Evolutionary conservation across 768 basidiomycete genomes (phyloP).

Genomic region (Suillus fuscotomentosus): DNA sequence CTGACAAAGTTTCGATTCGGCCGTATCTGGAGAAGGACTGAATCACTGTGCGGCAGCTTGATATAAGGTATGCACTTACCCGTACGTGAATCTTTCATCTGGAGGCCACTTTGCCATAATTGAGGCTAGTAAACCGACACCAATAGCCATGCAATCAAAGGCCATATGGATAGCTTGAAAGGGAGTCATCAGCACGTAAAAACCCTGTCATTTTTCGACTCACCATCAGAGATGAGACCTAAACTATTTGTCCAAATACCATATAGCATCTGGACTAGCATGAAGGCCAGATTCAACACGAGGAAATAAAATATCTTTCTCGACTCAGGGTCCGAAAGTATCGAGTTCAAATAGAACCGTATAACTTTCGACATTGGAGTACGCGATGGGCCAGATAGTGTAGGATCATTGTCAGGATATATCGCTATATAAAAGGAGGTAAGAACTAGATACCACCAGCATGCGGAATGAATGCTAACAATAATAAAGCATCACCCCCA

Average conservation of each 20-base stretch:
- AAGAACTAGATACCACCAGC: neutral
- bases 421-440: conserved; percentile 38
- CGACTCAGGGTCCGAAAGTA: conserved; percentile 88
- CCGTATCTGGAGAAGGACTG: conserved; percentile 62
- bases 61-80: conserved; percentile 45
- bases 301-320: conserved; percentile 97
- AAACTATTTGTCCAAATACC: conserved; percentile 98
- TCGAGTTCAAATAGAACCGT: conserved; percentile 81
- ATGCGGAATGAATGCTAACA: conserved; percentile 42
- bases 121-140: conserved; percentile 91
- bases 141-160: conserved; percentile 98
- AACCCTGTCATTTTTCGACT: conserved; percentile 20
- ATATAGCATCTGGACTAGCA: conserved; percentile 96
- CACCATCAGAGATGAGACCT: conserved; percentile 96
- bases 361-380: conserved; percentile 54
- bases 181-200: conserved; percentile 4
- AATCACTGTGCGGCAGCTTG: neutral
- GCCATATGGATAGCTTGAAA: conserved; percentile 95
- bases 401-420: conserved; percentile 47
- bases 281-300: conserved; percentile 90
- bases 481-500: conserved; percentile 59
- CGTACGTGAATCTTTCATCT: conserved; percentile 93
- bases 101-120: conserved; percentile 99
- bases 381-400: conserved; percentile 41
- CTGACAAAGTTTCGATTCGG: conserved; percentile 94